Percentiles rank a stretch among this genome's conserved stretches.
Evolutionary conservation across 768 basidiomycete genomes (phyloP).

Genomic region (Chiua virens): DNA sequence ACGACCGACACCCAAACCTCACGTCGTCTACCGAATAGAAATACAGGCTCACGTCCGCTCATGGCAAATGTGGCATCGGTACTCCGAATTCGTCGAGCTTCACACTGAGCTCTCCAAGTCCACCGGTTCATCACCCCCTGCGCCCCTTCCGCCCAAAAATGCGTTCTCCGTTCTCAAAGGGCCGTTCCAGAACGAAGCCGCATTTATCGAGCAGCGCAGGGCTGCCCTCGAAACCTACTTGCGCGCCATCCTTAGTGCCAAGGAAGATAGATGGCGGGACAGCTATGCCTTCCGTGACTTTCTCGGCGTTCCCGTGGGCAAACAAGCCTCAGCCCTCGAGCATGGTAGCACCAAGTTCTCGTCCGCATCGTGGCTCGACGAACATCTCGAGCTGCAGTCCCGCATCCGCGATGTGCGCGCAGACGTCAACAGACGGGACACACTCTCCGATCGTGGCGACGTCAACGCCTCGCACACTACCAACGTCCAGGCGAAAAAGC

Average conservation of each 20-base stretch:
- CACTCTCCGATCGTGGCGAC: constrained; percentile 75
- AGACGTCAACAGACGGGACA: constrained; percentile 84
- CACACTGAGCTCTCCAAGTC: constrained; percentile 78
- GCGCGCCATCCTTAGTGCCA: constrained; percentile 78
- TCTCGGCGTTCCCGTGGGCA: constrained; percentile 75
- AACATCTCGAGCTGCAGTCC: constrained; percentile 76
- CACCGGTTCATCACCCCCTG: constrained; percentile 80
- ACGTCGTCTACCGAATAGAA: constrained; percentile 79
- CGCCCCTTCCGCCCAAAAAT: constrained; percentile 82
- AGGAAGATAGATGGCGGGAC: constrained; percentile 83
- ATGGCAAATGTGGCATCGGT: constrained; percentile 93
- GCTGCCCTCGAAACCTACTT: constrained; percentile 80
- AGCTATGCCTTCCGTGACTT: constrained; percentile 80
- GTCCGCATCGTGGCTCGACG: constrained; percentile 83
- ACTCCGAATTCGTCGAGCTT: constrained; percentile 91
- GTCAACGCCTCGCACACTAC: constrained; percentile 70
- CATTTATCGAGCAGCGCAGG: constrained; percentile 75
- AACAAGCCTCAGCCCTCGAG: constrained; percentile 37
- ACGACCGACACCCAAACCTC: constrained; percentile 67
- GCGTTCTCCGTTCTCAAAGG: constrained; percentile 63
- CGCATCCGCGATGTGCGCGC: constrained; percentile 81
- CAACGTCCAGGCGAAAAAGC: constrained; percentile 84
- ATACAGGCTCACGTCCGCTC: constrained; percentile 87
- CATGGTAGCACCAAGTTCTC: constrained; percentile 57
- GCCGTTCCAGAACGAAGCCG: constrained; percentile 48